Conservation (phyloP, 805 yeast species). For the Ogataea glucozyma region DNA sequence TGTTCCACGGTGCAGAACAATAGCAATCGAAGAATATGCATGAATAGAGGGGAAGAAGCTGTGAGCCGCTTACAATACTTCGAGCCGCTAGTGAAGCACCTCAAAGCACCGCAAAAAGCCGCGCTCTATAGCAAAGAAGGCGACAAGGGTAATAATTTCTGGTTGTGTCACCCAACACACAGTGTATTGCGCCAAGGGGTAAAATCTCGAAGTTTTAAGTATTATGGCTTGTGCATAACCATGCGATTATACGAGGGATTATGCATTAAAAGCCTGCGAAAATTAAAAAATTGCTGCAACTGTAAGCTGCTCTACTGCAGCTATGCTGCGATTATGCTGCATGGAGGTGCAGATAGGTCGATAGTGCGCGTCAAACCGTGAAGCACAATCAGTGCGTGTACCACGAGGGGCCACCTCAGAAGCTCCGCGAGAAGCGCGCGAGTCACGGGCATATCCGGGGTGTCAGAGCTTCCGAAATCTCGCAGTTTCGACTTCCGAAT, state of each 20-base stretch:
- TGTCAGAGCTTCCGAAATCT: too few species aligned
- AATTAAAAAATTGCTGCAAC: too few species aligned
- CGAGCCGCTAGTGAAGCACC: constrained; percentile 5
- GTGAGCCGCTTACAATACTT: neutral
- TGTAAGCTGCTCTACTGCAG: neutral
- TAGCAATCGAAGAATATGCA: neutral
- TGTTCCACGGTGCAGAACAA: neutral
- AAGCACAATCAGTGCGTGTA: too few species aligned
- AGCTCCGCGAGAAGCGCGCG: too few species aligned
- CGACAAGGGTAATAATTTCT: neutral
- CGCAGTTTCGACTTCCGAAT: too few species aligned
- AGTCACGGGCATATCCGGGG: too few species aligned
- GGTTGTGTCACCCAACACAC: neutral
- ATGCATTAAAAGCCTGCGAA: too few species aligned
- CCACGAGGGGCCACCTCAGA: too few species aligned
- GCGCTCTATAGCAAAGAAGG: neutral
- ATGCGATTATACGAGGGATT: constrained; percentile 1
- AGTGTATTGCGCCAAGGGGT: neutral
- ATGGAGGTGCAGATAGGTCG: neutral
- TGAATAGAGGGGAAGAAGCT: neutral
- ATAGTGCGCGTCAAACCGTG: constrained; percentile 1
- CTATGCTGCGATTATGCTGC: neutral
- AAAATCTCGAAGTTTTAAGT: neutral
- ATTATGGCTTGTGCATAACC: neutral
- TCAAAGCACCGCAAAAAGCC: neutral